Base-by-base conservation (phyloP, 495 filamentous ascomycete species). In the Hyaloscypha bicolor region DNA sequence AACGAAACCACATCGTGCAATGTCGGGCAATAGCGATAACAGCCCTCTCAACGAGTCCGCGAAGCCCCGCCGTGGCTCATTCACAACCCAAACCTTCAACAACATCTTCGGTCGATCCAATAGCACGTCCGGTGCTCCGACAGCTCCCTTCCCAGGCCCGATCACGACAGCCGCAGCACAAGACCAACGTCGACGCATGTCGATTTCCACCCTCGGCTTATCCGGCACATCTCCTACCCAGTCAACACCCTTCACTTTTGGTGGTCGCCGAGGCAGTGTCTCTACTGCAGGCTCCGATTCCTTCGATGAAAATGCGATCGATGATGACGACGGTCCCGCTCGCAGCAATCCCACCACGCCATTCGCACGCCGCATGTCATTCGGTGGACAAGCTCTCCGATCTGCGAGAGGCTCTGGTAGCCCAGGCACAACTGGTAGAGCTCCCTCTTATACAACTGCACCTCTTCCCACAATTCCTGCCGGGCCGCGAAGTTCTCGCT, bases 301-400 rank as follows among this genome's bases (percentile, higher is more conserved):
- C n/a, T 79, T 88, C 57, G 93, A 97, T 71, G 95, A 97, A 77
- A 93, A 83, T 67, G 90, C 93, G 53, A 84, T 94, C 53, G 95
- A 97, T 63, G 95, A 98, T 57, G 86, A 86, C 51, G 92, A 89
- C 74, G 71, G 74, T 71, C 61, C 79, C 74, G 48, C 81, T 76
- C 73, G 76, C 74, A 74, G 69, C 64, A 82, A 84, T 9, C 86
- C 91, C 37, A 85, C 78, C 56, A 90, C 90, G 6, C 92, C 93
- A 19, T 96, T 97, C 75, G 86, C 87, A 11, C 88, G 95, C 59
- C 89, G 95, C 25, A 87, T 96, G 81, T 97, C 94, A 74, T 95
- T 96, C 75, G 94, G 95, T 62, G 93, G 92, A 31, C 88, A 92
- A 73, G 93, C 95, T 42, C 80, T 97, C 72, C 86, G 91, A 65